phyloP scores from a whole-genome alignment of 768 basidiomycete genomes.

The Zangia roseola region DNA sequence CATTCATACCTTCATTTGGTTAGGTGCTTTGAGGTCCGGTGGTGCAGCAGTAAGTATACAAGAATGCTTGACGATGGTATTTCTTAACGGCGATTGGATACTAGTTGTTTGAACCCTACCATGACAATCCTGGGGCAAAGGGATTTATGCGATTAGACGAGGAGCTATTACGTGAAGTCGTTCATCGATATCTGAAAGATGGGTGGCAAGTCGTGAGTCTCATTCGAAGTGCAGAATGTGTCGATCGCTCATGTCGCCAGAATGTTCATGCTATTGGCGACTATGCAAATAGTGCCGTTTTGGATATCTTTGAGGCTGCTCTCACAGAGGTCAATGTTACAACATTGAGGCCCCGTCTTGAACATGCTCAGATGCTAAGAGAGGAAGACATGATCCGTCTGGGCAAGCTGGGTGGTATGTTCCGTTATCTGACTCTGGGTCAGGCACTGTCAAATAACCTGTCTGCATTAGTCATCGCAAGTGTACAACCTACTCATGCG shows the following conservation, averaged over 20 bases:
- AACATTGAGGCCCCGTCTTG: conserved; percentile 73
- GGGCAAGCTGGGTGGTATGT: conserved; percentile 72
- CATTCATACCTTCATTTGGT: not conserved
- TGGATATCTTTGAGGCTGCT: conserved; percentile 79
- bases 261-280: conserved; percentile 90
- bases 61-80: not conserved
- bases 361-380: conserved; percentile 89
- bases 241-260: conserved; percentile 36
- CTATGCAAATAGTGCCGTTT: conserved; percentile 78
- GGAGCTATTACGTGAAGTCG: conserved; percentile 57
- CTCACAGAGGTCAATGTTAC: conserved; percentile 59
- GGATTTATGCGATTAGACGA: conserved; percentile 77
- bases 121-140: conserved; percentile 69
- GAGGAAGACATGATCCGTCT: conserved; percentile 73
- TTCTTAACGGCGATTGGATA: not conserved
- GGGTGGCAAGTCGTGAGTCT: conserved; percentile 87
- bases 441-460: not conserved
- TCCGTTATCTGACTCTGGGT: not conserved
- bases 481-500: conserved; percentile 89
- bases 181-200: conserved; percentile 70
- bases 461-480: conserved; percentile 68
- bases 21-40: conserved; percentile 84
- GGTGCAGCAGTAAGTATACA: conserved; percentile 73
- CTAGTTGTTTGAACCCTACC: conserved; percentile 79
- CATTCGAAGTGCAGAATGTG: not conserved